These are phyloP conservation scores for Hortiboletus flavorubellus DNA, from an alignment of 768 basidiomycete species.

Conservation along the genomic window DNA sequence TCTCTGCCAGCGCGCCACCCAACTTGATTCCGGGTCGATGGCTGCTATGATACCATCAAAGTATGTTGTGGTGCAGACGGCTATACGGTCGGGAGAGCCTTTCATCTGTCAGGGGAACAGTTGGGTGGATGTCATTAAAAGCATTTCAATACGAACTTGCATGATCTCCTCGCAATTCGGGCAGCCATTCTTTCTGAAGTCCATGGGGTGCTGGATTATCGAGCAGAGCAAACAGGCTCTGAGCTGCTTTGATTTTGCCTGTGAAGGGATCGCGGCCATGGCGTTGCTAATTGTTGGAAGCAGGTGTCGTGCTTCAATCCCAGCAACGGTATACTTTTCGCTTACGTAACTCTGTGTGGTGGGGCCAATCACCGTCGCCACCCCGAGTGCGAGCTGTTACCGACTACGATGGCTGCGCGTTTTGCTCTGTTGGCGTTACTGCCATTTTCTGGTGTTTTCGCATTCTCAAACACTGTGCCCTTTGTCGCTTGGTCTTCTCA, in stretches of 20 bases:
- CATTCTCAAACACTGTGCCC: slow-evolving; percentile 62
- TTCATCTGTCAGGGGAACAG: slow-evolving; percentile 63
- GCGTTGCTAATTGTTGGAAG: background rate
- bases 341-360: slow-evolving; percentile 17
- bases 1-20: slow-evolving; percentile 97
- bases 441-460: slow-evolving; percentile 40
- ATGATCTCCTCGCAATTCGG: slow-evolving; percentile 97
- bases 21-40: slow-evolving; percentile 81
- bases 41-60: slow-evolving; percentile 92
- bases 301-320: too few species aligned
- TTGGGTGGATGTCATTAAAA: background rate
- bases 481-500: slow-evolving; percentile 71
- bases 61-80: slow-evolving; percentile 83
- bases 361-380: too few species aligned
- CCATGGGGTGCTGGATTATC: slow-evolving; percentile 75
- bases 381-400: background rate
- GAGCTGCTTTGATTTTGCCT: slow-evolving; percentile 67
- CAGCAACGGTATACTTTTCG: background rate
- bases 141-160: slow-evolving; percentile 53
- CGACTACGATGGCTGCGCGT: slow-evolving; percentile 41
- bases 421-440: slow-evolving; percentile 44
- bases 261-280: slow-evolving; percentile 50
- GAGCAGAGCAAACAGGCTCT: slow-evolving; percentile 95
- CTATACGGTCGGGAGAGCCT: slow-evolving; percentile 77
- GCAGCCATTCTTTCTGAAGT: slow-evolving; percentile 85